These are phyloP conservation scores for Exserohilum turcica DNA, from an alignment of 2,329 filamentous ascomycete species.

Conservation along the genomic window DNA sequence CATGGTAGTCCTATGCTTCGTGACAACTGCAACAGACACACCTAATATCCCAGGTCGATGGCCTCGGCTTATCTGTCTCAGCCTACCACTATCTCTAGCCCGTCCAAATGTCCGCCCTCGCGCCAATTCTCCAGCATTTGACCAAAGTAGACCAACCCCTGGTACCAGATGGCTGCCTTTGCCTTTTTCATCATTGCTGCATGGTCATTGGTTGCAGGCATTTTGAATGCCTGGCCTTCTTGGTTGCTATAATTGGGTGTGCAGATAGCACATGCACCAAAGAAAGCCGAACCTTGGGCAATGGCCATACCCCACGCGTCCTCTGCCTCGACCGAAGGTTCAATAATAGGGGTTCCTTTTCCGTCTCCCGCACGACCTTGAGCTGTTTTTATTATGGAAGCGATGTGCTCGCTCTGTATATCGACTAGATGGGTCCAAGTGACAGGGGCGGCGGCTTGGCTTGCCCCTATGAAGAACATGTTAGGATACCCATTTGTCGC, in stretches of 20 bases:
- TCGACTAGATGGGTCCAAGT: constrained; percentile 11
- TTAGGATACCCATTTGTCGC: constrained; percentile 25
- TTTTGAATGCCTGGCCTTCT: constrained; percentile 13
- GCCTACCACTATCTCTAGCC: constrained; percentile 4
- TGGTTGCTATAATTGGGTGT: constrained; percentile 14
- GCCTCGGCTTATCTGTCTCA: background rate
- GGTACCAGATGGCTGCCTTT: constrained; percentile 8
- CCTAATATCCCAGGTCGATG: background rate
- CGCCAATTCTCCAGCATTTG: constrained; percentile 13
- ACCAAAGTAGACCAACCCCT: constrained; percentile 11
- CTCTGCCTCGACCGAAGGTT: constrained; percentile 10
- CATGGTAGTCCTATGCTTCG: too few relatives aligned
- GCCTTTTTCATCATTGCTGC: constrained; percentile 17
- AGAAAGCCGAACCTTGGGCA: constrained; percentile 11
- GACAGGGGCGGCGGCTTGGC: constrained; percentile 6
- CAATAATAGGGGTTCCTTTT: constrained; percentile 3
- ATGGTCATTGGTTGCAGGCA: constrained; percentile 11
- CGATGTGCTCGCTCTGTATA: constrained; percentile 15
- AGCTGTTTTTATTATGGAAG: constrained; percentile 5
- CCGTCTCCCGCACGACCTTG: background rate
- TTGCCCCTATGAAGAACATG: constrained; percentile 18
- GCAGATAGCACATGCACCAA: constrained; percentile 6
- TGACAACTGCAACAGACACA: too few relatives aligned
- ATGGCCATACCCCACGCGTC: constrained; percentile 15
- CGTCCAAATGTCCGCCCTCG: constrained; percentile 11